Conservation (phyloP, 148 eudicot species). For the Vaccinium darrowii region DNA sequence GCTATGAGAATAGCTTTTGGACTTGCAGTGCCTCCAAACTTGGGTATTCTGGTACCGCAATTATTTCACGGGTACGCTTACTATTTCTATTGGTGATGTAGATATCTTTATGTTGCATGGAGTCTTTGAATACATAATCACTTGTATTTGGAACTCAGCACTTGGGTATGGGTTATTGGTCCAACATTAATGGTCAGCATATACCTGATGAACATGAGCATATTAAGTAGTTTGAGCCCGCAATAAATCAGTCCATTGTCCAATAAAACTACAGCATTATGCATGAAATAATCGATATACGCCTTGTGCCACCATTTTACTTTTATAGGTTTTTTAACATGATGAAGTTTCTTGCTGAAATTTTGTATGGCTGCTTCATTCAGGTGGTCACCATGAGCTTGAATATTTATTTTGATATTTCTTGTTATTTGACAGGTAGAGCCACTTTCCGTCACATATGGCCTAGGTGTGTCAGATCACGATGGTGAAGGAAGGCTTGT, state of each 20-base stretch:
- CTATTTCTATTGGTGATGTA: not conserved
- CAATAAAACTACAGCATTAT: not conserved
- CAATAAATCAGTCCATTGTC: not conserved
- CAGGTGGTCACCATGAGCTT: not conserved
- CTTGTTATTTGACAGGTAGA: slow-evolving; percentile 53
- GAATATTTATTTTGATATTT: slow-evolving; percentile 12
- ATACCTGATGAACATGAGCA: not conserved
- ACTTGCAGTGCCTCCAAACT: slow-evolving; percentile 80
- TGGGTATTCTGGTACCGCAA: slow-evolving; percentile 91
- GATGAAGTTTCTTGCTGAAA: not conserved
- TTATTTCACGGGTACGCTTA: slow-evolving; percentile 77
- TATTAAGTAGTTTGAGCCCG: not conserved
- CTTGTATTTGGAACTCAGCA: not conserved
- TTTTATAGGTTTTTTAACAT: not conserved
- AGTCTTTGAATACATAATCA: not conserved
- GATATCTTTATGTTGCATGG: not conserved
- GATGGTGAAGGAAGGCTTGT: slow-evolving; percentile 93
- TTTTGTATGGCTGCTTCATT: not conserved
- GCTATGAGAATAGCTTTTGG: slow-evolving; percentile 81
- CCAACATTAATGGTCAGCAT: not conserved
- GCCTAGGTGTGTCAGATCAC: slow-evolving; percentile 86
- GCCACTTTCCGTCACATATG: slow-evolving; percentile 81
- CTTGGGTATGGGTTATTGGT: not conserved
- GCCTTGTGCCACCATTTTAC: not conserved
- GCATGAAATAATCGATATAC: not conserved